Evolutionary conservation across 192 early-diverging fungal genomes (phyloP).

Genomic region (Coemansia reversa): DNA sequence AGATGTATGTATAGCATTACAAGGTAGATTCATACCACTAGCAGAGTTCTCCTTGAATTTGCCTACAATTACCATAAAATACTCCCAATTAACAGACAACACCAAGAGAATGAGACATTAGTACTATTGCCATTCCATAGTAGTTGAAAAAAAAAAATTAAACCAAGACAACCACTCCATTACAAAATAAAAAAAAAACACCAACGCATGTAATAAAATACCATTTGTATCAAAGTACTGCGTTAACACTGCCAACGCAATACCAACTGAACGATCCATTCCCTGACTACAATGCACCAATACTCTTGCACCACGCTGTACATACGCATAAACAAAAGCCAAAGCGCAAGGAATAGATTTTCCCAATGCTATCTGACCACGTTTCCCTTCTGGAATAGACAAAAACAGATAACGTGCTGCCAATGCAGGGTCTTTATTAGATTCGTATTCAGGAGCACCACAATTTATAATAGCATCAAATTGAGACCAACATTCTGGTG

Average conservation of each 20-base stretch:
- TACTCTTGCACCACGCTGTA: constrained; percentile 42
- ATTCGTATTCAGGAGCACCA: constrained; percentile 57
- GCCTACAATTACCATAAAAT: constrained; percentile 17
- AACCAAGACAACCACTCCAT: not conserved
- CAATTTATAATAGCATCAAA: constrained; percentile 87
- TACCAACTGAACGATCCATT: constrained; percentile 77
- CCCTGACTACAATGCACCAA: constrained; percentile 82
- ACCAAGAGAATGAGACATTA: not conserved
- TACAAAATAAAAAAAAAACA: not conserved
- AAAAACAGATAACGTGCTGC: constrained; percentile 62
- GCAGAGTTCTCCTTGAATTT: constrained; percentile 12
- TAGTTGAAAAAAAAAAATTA: too few relatives aligned
- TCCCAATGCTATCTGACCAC: constrained; percentile 68
- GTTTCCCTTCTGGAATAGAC: constrained; percentile 85
- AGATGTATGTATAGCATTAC: not conserved
- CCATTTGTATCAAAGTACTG: constrained; percentile 54
- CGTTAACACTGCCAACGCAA: constrained; percentile 66
- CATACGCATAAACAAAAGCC: constrained; percentile 49
- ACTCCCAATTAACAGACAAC: not conserved
- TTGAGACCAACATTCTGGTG: constrained; percentile 59
- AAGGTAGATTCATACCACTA: not conserved
- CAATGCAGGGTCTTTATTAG: constrained; percentile 19
- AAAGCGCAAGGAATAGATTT: constrained; percentile 60
- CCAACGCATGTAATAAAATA: not conserved
- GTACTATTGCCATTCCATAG: not conserved